A percentile compares a stretch with the other conserved stretches of the same genome.
phyloP scores from a whole-genome alignment of 768 basidiomycete species.

The Suillus subluteus region DNA sequence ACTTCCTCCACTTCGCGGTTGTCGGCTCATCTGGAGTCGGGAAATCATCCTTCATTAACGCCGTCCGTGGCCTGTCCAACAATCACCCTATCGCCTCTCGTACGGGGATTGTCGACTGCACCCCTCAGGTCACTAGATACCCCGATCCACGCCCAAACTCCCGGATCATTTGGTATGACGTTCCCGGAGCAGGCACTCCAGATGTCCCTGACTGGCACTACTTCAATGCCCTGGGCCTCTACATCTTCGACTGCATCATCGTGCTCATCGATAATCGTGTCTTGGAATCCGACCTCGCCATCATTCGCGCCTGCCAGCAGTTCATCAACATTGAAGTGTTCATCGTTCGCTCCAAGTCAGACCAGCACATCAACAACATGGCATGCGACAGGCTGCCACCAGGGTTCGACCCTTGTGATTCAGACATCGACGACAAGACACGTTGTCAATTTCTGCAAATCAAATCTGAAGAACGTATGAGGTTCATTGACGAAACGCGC shows the following conservation, averaged over 20 bases:
- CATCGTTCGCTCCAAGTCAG: constrained; percentile 40
- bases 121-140: constrained; percentile 12
- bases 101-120: constrained; percentile 25
- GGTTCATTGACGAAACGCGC: constrained; percentile 11
- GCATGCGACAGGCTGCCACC: constrained; percentile 18
- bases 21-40: constrained; percentile 30
- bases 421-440: neutral
- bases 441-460: neutral
- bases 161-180: constrained; percentile 29
- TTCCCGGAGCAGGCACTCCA: constrained; percentile 32
- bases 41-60: constrained; percentile 35
- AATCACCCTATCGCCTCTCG: constrained; percentile 23
- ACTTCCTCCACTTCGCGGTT: constrained; percentile 29
- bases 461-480: neutral
- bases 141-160: constrained; percentile 20
- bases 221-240: constrained; percentile 29
- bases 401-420: constrained; percentile 23
- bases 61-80: constrained; percentile 29
- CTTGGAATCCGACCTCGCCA: neutral
- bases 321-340: constrained; percentile 14
- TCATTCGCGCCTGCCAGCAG: neutral
- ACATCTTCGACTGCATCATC: constrained; percentile 18
- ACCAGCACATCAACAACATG: constrained; percentile 30
- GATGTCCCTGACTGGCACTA: constrained; percentile 26
- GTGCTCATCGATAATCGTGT: constrained; percentile 17